These are phyloP conservation scores for Amanita brunnescens DNA, from an alignment of 768 basidiomycete species.

Conservation along the genomic window DNA sequence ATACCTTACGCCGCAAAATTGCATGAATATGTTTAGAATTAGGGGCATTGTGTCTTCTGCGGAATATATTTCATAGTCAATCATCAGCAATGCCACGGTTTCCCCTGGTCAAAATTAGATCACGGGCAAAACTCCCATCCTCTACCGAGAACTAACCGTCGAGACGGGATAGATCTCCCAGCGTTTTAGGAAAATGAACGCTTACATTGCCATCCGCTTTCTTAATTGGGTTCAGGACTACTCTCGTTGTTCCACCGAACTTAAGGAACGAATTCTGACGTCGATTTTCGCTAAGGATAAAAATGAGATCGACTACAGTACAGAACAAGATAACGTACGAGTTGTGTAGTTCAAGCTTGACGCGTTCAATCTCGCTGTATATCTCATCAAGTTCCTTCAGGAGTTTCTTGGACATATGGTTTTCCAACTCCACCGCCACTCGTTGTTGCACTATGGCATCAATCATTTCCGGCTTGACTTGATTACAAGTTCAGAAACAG, in stretches of 20 bases:
- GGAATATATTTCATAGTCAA: conserved; percentile 29
- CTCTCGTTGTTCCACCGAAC: conserved; percentile 28
- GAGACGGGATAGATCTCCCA: conserved; percentile 41
- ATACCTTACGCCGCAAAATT: conserved; percentile 48
- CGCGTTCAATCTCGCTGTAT: conserved; percentile 35
- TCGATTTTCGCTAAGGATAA: conserved; percentile 42
- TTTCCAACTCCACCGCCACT: conserved; percentile 38
- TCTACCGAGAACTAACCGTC: conserved; percentile 31
- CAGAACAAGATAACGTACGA: conserved; percentile 32
- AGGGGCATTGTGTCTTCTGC: conserved; percentile 30
- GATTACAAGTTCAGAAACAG: background rate
- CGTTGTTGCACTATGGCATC: conserved; percentile 42
- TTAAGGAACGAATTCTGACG: conserved; percentile 43
- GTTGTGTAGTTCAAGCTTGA: conserved; percentile 43
- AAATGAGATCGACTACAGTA: background rate
- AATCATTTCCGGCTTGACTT: conserved; percentile 45
- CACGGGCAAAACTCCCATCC: background rate
- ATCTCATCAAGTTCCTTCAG: conserved; percentile 39
- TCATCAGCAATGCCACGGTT: conserved; percentile 25
- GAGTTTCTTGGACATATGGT: conserved; percentile 37
- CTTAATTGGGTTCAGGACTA: conserved; percentile 35
- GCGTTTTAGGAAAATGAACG: conserved; percentile 39
- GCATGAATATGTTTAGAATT: conserved; percentile 51
- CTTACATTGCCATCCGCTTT: conserved; percentile 40
- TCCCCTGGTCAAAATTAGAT: conserved; percentile 17